Conservation (phyloP, 306 rosid species). For the cucumber (Cucumis sativus) region DNA sequence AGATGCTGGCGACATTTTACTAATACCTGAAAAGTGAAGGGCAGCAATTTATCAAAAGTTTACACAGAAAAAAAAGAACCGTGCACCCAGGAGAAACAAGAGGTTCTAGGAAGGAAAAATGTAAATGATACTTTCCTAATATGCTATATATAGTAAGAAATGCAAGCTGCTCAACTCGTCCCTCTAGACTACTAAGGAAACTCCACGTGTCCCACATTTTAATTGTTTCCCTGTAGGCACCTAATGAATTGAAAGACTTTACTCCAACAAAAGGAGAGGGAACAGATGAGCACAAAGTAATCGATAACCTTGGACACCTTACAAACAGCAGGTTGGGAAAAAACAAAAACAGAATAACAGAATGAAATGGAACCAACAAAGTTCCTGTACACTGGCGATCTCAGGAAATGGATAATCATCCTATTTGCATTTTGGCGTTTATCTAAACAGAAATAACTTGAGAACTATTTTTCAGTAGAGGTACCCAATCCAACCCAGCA, state of each 20-base stretch:
- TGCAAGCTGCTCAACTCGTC: not conserved
- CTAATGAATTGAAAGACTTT: not conserved
- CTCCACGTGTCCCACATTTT: not conserved
- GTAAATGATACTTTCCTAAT: not conserved
- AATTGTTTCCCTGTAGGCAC: not conserved
- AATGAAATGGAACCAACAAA: not conserved
- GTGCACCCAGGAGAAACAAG: not conserved
- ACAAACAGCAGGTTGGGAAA: not conserved
- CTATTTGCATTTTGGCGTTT: not conserved
- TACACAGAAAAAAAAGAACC: not conserved
- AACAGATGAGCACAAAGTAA: not conserved
- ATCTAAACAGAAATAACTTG: not conserved
- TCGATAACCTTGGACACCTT: not conserved
- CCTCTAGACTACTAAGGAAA: not conserved
- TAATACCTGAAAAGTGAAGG: slow-evolving; percentile 53
- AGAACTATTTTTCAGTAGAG: not conserved
- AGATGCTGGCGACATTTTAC: slow-evolving; percentile 37
- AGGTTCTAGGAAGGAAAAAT: not conserved
- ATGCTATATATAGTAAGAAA: not conserved
- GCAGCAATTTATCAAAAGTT: slow-evolving; percentile 10
- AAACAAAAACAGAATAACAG: not conserved
- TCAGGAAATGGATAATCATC: not conserved
- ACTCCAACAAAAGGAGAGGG: not conserved
- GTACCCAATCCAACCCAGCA: not conserved
- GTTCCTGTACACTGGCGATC: not conserved